Percentiles rank a stretch among this genome's conserved stretches.
phyloP scores from a whole-genome alignment of 768 basidiomycete species.

The Roridomyces roridus region DNA sequence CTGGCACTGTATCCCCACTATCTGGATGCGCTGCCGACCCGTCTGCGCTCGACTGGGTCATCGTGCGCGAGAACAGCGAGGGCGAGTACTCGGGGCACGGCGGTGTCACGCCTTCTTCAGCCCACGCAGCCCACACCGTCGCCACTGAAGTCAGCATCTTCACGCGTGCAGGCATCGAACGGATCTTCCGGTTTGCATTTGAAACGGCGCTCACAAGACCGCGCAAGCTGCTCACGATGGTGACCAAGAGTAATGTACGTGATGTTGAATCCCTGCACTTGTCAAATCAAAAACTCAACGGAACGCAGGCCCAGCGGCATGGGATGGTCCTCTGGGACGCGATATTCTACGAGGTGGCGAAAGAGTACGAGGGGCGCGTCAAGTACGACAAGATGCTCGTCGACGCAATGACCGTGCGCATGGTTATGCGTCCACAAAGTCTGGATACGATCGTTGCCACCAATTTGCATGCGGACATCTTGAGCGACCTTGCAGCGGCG shows the following conservation, averaged over 20 bases:
- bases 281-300: too few relatives aligned
- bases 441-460: conserved; percentile 64
- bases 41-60: conserved; percentile 54
- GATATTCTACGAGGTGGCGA: conserved; percentile 51
- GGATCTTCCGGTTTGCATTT: conserved; percentile 60
- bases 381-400: conserved; percentile 54
- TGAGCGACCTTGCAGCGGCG: conserved; percentile 62
- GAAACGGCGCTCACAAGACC: conserved; percentile 55
- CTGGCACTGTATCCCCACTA: conserved; percentile 53
- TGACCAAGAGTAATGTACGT: conserved; percentile 61
- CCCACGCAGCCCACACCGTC: conserved; percentile 50
- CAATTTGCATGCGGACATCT: conserved; percentile 61
- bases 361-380: conserved; percentile 56
- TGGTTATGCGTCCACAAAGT: conserved; percentile 55
- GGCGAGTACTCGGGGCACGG: conserved; percentile 61
- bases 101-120: conserved; percentile 47
- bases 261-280: too few relatives aligned
- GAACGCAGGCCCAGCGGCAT: conserved; percentile 52
- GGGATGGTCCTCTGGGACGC: conserved; percentile 58
- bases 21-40: conserved; percentile 46
- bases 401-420: conserved; percentile 54
- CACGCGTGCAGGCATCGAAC: conserved; percentile 53
- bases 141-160: conserved; percentile 47
- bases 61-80: conserved; percentile 63
- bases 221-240: conserved; percentile 55